A percentile compares a stretch with the other conserved stretches of the same genome.
These are phyloP conservation scores for Peronospora belbahrii DNA, from an alignment of 352 stramenopile genomes.

Conservation along the genomic window DNA sequence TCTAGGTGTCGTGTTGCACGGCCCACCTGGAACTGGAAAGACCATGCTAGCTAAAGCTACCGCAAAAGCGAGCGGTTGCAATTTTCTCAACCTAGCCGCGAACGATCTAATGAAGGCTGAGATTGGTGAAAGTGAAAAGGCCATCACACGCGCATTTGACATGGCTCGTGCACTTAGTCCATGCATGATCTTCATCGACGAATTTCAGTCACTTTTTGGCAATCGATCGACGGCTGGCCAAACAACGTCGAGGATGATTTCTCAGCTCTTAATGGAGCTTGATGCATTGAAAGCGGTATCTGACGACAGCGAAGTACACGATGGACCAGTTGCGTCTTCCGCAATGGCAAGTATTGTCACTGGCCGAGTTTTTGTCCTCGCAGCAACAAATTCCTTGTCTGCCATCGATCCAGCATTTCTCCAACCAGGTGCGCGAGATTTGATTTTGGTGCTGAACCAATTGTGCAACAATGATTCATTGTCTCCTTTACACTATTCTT, in stretches of 20 bases:
- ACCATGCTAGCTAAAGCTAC: constrained; percentile 82
- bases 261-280: constrained; percentile 77
- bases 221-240: constrained; percentile 65
- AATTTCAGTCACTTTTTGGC: constrained; percentile 84
- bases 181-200: constrained; percentile 84
- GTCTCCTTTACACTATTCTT: background rate
- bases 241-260: constrained; percentile 81
- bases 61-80: constrained; percentile 69
- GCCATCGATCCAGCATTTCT: constrained; percentile 78
- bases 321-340: background rate
- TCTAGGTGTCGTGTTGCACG: constrained; percentile 68
- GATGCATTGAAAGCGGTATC: constrained; percentile 55
- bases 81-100: constrained; percentile 71
- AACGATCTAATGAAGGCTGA: constrained; percentile 78
- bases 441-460: background rate
- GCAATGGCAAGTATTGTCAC: constrained; percentile 8
- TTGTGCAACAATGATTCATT: background rate
- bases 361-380: constrained; percentile 70
- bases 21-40: constrained; percentile 77
- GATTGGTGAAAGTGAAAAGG: constrained; percentile 82
- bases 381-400: constrained; percentile 65
- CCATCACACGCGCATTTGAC: constrained; percentile 61
- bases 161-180: constrained; percentile 64
- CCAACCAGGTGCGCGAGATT: constrained; percentile 47
- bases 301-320: constrained; percentile 32